These are phyloP conservation scores for Phytophthora sansomeana DNA, from an alignment of 352 stramenopile genomes.

Conservation along the genomic window DNA sequence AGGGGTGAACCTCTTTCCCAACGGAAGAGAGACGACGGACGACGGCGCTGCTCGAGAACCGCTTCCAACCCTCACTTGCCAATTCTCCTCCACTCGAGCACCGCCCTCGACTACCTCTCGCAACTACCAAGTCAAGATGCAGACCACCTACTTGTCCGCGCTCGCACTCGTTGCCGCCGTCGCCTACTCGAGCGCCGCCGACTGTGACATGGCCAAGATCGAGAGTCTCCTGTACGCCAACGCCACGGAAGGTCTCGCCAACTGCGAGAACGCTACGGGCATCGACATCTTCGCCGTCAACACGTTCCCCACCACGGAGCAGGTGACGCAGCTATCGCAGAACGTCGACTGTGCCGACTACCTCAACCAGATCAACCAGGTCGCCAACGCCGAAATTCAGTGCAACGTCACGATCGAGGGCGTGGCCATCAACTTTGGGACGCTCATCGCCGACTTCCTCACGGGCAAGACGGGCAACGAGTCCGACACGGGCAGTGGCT, in stretches of 20 bases:
- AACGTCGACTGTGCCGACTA: conserved; percentile 70
- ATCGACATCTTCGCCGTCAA: conserved; percentile 64
- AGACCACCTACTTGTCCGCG: conserved; percentile 33
- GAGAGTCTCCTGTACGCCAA: conserved; percentile 64
- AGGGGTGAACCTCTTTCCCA: conserved; percentile 4
- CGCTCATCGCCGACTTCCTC: conserved; percentile 63
- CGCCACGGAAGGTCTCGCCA: conserved; percentile 55
- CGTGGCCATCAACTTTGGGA: conserved; percentile 53
- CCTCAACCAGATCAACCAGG: conserved; percentile 77
- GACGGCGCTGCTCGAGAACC: neutral
- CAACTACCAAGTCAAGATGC: conserved; percentile 24
- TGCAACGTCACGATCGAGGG: conserved; percentile 63
- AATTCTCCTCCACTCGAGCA: conserved; percentile 34
- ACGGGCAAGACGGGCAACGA: conserved; percentile 75
- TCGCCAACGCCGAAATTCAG: conserved; percentile 67
- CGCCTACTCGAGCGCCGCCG: conserved; percentile 37
- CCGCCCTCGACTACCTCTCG: conserved; percentile 18
- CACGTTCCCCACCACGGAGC: conserved; percentile 59
- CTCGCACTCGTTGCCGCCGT: conserved; percentile 30
- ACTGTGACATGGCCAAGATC: conserved; percentile 66
- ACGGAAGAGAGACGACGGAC: conserved; percentile 16
- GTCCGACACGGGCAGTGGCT: conserved; percentile 47
- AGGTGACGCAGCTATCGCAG: conserved; percentile 61
- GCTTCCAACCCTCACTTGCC: conserved; percentile 20
- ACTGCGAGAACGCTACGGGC: conserved; percentile 50